Base-by-base conservation (phyloP, 495 filamentous ascomycete genomes). In the Apiosordaria backusii region DNA sequence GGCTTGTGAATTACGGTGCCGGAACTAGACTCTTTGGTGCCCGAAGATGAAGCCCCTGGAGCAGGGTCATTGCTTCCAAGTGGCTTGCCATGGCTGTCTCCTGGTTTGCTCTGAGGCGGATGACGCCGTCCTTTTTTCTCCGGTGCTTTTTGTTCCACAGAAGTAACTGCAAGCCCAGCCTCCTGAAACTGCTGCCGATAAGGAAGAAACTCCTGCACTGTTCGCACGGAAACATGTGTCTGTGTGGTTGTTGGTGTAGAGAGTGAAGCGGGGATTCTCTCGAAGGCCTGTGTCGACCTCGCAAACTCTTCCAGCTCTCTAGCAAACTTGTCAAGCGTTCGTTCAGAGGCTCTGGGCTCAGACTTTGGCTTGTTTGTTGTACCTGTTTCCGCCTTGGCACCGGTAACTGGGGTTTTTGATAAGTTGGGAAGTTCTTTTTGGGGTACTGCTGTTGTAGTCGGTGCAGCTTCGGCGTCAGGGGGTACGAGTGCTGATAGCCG, bases 81-180 rank as follows among this genome's bases (percentile, higher is more conserved):
- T 10, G 57, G 25, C 57, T 61, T 55, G 3, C 66, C 57, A 21
- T 60, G 62, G 16, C 58, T 61, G 29, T 57, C 61, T 22, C 61
- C 55, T 21, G 62, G 50, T 6, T 40, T 62, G 21, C 24, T 58
- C 1, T 53, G 65, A 21, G 57, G 35, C 6, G 24, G 27, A 9
- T 35, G 4, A 21, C 29, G 24, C 13, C 23, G 57, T 50, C 50
- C 2, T 26, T n/a, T 22, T 52, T 61, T 60, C 19, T 21, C 57
- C 6, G 53, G 26, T 0, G 61, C 60, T 24, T 59, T 68, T 57
- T 84, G 83, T 16, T 83, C 81, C 2, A 65, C 62, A 15, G 83
- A 82, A 24, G 83, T 84, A 4, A 84, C 78, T 0, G 81, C 81
- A 52, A 85, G 79, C 0, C 82, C 83, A 29, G 79, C 80, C 54